Conservation (phyloP, 176 grass and related monocot species). For the Coix lacrymajobi region DNA sequence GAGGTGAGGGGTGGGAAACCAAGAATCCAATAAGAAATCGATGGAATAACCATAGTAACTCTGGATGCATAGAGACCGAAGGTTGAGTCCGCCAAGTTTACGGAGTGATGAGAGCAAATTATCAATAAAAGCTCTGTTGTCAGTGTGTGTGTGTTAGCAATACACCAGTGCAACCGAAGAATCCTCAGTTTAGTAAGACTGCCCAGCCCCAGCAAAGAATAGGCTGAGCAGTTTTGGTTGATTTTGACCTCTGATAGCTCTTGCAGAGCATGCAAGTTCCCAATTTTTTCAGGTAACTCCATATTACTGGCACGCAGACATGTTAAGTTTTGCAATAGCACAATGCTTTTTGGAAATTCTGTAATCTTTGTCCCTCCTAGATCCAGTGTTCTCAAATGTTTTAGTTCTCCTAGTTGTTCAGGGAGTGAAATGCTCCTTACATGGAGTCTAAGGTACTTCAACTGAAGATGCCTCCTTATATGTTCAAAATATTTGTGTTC, state of each 20-base stretch:
- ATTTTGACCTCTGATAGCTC: slow-evolving; percentile 24
- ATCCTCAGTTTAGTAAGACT: slow-evolving; percentile 16
- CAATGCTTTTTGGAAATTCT: slow-evolving; percentile 13
- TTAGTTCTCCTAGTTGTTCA: slow-evolving; percentile 27
- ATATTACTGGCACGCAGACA: neutral
- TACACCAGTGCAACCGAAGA: slow-evolving; percentile 15
- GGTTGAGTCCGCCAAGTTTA: slow-evolving; percentile 14
- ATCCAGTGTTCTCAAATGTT: slow-evolving; percentile 15
- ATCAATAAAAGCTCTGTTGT: neutral
- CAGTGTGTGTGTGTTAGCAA: neutral
- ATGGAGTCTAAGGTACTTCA: slow-evolving; percentile 25
- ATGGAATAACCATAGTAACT: neutral
- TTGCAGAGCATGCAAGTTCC: slow-evolving; percentile 15
- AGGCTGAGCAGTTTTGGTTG: neutral
- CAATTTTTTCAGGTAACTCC: slow-evolving; percentile 24
- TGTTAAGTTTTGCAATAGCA: slow-evolving; percentile 10
- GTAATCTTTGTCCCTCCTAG: slow-evolving; percentile 7
- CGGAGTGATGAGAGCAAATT: slow-evolving; percentile 20
- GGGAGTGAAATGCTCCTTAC: slow-evolving; percentile 23
- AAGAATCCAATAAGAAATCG: slow-evolving; percentile 28
- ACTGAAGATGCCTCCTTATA: slow-evolving; percentile 2
- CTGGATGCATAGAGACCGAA: neutral
- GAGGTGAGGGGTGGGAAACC: slow-evolving; percentile 18
- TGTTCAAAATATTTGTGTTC: slow-evolving; percentile 13
- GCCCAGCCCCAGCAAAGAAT: slow-evolving; percentile 22